Base-by-base conservation (phyloP, 352 stramenopile genomes). In the Elongisporangium anandrum region DNA sequence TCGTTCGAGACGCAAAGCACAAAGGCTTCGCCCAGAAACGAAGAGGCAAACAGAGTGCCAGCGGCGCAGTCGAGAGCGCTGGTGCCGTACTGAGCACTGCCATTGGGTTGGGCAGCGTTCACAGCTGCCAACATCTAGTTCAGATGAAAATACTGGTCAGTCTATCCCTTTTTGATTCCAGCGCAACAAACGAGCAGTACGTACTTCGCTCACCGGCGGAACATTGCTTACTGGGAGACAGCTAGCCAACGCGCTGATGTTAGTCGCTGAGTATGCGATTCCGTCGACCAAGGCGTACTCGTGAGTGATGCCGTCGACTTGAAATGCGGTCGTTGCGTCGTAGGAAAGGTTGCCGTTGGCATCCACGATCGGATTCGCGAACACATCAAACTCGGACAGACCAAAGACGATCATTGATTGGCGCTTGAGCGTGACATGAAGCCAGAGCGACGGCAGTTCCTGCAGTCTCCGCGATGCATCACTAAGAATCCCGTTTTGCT, bases 341-440 rank as follows among this genome's bases (percentile, higher is more conserved):
- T 75, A 85, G 3, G 51, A 49, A 10, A 85, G 62, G 13, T 52
- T 64, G 38, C 60, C 41, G 19, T 67, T 63, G 2, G 54, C 21
- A 1, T 63, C 70, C 51, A 73, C 63, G 50, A 77, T 51, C 0
- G 68, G 75, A 15, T 70, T 79, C 6, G 65, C 70, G 51, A 73
- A 73, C 5, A 80, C 60, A 22, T 77, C 49, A 34, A 81, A 76
- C 49, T 73, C 52, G 5, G 56, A 59, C 4, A 70, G 49, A 15
- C 73, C 73, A 26, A 70, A 57, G 1, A 81, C 26, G 8, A 59
- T 57, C 75, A 85, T 81, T 1, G 70, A 68, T 3, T 17, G 39
- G 17, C 75, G 68, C 55, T 82, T 81, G 4, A 79, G 41, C 0
- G 38, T 77, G 54, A 82, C 72, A 24, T 72, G 72, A 10, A 85